Percentiles rank a stretch among this genome's conserved stretches.
Evolutionary conservation across 257 asterid species (phyloP).

Genomic region (Schizonepeta tenuifolia): DNA sequence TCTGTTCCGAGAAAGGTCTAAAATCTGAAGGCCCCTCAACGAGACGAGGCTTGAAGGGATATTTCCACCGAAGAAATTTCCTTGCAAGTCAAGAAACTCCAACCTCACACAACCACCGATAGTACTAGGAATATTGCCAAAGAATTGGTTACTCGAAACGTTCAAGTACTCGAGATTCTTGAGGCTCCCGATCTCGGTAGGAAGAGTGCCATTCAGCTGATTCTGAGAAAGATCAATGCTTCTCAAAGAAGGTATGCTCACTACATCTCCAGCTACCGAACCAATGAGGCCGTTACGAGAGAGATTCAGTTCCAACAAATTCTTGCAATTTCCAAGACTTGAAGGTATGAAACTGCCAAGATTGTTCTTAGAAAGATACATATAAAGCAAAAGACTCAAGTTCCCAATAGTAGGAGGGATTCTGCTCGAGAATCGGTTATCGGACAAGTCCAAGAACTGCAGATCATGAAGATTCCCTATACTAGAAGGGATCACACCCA

Average conservation of each 20-base stretch:
- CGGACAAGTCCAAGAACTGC: conserved; percentile 32
- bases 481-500: conserved; percentile 17
- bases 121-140: conserved; percentile 24
- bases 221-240: not conserved
- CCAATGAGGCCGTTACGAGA: not conserved
- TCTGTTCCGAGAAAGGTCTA: too few species aligned
- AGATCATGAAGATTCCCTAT: conserved; percentile 24
- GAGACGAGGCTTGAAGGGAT: conserved; percentile 29
- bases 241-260: conserved; percentile 5
- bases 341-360: not conserved
- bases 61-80: conserved; percentile 12
- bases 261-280: not conserved
- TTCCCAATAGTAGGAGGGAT: not conserved
- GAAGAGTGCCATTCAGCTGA: not conserved
- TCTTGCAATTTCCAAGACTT: not conserved
- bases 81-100: conserved; percentile 24
- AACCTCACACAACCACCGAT: conserved; percentile 32
- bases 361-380: not conserved
- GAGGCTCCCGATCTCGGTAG: conserved; percentile 11
- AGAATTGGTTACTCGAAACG: not conserved
- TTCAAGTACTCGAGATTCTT: conserved; percentile 8
- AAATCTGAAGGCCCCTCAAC: conserved; percentile 22
- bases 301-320: not conserved
- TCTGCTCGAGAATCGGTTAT: conserved; percentile 21
- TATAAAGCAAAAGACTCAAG: not conserved